These are phyloP conservation scores for Phaseolus lunatus DNA, from an alignment of 306 rosid species.

Conservation along the genomic window DNA sequence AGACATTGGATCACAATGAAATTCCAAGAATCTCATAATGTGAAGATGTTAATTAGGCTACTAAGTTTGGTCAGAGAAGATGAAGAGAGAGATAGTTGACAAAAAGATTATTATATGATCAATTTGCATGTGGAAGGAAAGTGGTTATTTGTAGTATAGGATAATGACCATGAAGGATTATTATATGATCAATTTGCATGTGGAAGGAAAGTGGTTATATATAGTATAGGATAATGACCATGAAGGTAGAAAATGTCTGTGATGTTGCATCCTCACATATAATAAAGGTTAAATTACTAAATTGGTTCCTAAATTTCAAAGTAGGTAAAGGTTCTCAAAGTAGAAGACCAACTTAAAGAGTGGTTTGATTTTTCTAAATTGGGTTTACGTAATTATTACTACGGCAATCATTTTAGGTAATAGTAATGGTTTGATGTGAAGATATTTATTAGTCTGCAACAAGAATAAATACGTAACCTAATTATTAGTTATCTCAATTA, in stretches of 20 bases:
- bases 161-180: too few relatives aligned
- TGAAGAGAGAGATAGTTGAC: not conserved
- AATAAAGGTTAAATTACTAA: too few relatives aligned
- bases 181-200: not conserved
- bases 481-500: too few relatives aligned
- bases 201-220: not conserved
- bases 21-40: not conserved
- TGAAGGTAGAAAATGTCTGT: not conserved
- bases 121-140: not conserved
- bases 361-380: not conserved
- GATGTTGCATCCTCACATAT: too few relatives aligned
- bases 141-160: not conserved
- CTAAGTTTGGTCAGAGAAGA: not conserved
- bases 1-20: not conserved
- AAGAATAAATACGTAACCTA: too few relatives aligned
- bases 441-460: too few relatives aligned
- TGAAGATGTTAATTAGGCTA: not conserved
- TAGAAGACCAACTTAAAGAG: not conserved
- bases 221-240: not conserved
- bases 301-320: too few relatives aligned
- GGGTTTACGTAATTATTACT: not conserved
- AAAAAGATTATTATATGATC: not conserved
- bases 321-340: too few relatives aligned
- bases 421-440: not conserved
- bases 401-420: not conserved